These are phyloP conservation scores for Pisolithus microcarpus DNA, from an alignment of 768 basidiomycete species.

Conservation along the genomic window DNA sequence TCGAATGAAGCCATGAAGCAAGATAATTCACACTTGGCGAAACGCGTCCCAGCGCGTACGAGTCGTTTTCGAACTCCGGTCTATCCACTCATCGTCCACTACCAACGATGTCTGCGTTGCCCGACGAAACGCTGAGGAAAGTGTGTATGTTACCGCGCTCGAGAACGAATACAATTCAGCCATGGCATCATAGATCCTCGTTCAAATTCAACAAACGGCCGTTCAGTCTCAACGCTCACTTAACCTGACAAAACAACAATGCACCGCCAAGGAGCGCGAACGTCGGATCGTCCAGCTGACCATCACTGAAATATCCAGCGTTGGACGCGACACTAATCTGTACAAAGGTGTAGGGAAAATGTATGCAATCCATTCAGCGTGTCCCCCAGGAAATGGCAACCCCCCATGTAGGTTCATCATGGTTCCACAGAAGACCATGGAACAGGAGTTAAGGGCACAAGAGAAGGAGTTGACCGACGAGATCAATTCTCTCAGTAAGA, in stretches of 20 bases:
- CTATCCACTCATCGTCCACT: constrained; percentile 1
- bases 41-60: constrained; percentile 15
- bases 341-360: constrained; percentile 97
- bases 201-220: constrained; percentile 90
- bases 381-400: neutral
- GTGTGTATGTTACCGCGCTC: constrained; percentile 28
- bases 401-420: constrained; percentile 71
- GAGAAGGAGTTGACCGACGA: constrained; percentile 85
- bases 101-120: constrained; percentile 49
- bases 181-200: constrained; percentile 56
- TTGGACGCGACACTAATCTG: constrained; percentile 69
- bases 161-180: constrained; percentile 14
- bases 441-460: constrained; percentile 61
- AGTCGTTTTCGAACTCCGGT: constrained; percentile 31
- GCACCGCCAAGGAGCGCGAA: constrained; percentile 77
- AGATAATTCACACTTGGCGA: constrained; percentile 1
- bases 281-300: constrained; percentile 85
- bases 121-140: constrained; percentile 80
- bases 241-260: constrained; percentile 67
- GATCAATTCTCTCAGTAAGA: constrained; percentile 74
- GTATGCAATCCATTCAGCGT: constrained; percentile 32
- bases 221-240: constrained; percentile 78
- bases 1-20: constrained; percentile 50
- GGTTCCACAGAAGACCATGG: constrained; percentile 74
- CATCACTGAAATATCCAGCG: constrained; percentile 67